Evolutionary conservation across 192 early-diverging fungal genomes (phyloP), one percentile per base, ranked within the genome.

Genomic region (Backusella morwellensis): DNA sequence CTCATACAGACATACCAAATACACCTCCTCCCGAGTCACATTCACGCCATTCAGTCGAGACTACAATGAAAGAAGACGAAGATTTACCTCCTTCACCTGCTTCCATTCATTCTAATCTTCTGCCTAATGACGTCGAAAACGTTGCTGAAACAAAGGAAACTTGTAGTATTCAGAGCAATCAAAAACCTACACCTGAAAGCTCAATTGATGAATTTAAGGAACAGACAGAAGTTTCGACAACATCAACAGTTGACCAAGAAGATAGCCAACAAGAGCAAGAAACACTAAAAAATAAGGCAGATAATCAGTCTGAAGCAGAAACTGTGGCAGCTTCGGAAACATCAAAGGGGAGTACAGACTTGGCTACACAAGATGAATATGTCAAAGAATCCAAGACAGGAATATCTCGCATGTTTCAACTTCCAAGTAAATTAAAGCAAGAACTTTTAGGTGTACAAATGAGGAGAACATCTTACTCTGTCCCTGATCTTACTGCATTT

Each of bases 401-500:
- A 34, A 8, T 32, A 42, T 72, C 17, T 72, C 40, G 23, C 11
- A 23, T 17, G 66, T 66, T n/a, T 73, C 54, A 63, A 3, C 26
- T 78, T 1, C 77, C 71, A 19, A 56, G 12, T 32, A 72, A 44
- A 36, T 21, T 78, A 38, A 52, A 69, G 44, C 21, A 63, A 47
- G 77, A 78, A 26, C 41, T 78, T 36, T 17, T 41, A 47, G 14
- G 52, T 19, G 56, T 78, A 19, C 72, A 56, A 14, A 15, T 70
- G 38, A 35, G 66, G 3, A 34, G 32, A 74, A 17, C 77, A 36
- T 32, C 42, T 12, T 74, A 78, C 38, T 78, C 77, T 38, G 66
- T 78, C 8, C 77, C 77, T 34, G 63, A 75, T 47, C n/a, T 75
- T 15, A 34, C 66, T 47, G 2, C 17, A 44, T 68, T 67, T 50